Evolutionary conservation across 192 early-diverging fungal genomes (phyloP).

Genomic region (Linnemannia elongata): DNA sequence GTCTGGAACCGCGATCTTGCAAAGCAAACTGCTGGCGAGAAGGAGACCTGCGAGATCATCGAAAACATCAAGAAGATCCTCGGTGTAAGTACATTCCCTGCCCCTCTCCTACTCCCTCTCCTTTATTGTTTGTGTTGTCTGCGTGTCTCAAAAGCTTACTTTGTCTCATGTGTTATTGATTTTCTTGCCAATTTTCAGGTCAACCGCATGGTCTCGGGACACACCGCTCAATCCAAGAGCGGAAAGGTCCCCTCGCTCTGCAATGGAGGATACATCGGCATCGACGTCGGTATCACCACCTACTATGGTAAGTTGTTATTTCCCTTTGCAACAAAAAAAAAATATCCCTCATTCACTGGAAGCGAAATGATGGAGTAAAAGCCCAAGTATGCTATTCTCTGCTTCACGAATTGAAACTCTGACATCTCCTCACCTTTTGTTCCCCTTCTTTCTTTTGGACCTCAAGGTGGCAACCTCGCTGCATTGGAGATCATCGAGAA

Average conservation of each 20-base stretch:
- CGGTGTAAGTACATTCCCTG: constrained; percentile 24
- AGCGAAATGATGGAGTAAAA: too few relatives aligned
- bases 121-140: not conserved
- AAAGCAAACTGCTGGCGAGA: constrained; percentile 19
- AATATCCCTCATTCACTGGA: too few relatives aligned
- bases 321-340: too few relatives aligned
- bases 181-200: constrained; percentile 53
- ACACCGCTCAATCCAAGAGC: constrained; percentile 66
- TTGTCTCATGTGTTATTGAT: not conserved
- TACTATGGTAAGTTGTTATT: constrained; percentile 60
- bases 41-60: constrained; percentile 24
- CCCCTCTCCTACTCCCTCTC: not conserved
- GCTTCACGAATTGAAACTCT: too few relatives aligned
- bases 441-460: not conserved
- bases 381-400: too few relatives aligned
- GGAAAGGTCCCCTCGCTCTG: constrained; percentile 72
- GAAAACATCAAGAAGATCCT: constrained; percentile 20
- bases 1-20: constrained; percentile 33
- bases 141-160: not conserved
- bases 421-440: not conserved
- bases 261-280: constrained; percentile 66
- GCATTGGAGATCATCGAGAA: constrained; percentile 79
- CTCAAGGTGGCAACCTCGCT: constrained; percentile 65
- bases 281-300: constrained; percentile 81
- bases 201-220: constrained; percentile 76